A percentile compares a stretch with the other conserved stretches of the same genome.
phyloP scores from a whole-genome alignment of 805 yeast genomes.

The Metahyphopichia silvanorum region DNA sequence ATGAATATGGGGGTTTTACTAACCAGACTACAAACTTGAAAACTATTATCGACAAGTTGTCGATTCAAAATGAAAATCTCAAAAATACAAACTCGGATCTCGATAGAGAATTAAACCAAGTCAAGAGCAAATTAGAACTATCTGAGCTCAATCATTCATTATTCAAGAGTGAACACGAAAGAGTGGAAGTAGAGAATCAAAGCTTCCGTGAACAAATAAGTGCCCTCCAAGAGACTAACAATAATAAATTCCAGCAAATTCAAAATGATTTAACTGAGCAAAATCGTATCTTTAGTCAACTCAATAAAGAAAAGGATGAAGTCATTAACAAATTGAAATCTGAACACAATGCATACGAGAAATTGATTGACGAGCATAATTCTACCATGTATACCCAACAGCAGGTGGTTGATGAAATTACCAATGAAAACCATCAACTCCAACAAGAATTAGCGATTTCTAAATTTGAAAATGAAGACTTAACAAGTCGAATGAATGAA shows the following conservation, averaged over 20 bases:
- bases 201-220: not conserved
- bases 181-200: not conserved
- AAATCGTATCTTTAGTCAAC: not conserved
- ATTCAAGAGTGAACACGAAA: not conserved
- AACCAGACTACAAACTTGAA: too few species aligned
- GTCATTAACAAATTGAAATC: constrained; percentile 1
- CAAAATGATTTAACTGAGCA: not conserved
- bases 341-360: not conserved
- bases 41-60: not conserved
- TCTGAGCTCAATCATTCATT: not conserved
- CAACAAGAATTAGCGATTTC: not conserved
- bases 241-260: not conserved
- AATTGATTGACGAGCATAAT: constrained; percentile 1
- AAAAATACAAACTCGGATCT: not conserved
- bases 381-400: not conserved
- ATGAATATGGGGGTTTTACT: too few species aligned
- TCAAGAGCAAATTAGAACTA: not conserved
- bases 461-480: not conserved
- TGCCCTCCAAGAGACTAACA: not conserved
- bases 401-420: not conserved
- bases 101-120: not conserved
- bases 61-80: constrained; percentile 1
- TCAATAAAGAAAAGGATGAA: constrained; percentile 3
- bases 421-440: constrained; percentile 3
- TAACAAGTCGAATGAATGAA: too few species aligned